Evolutionary conservation across 306 rosid genomes (phyloP).

Genomic region (Castanea mollissima): DNA sequence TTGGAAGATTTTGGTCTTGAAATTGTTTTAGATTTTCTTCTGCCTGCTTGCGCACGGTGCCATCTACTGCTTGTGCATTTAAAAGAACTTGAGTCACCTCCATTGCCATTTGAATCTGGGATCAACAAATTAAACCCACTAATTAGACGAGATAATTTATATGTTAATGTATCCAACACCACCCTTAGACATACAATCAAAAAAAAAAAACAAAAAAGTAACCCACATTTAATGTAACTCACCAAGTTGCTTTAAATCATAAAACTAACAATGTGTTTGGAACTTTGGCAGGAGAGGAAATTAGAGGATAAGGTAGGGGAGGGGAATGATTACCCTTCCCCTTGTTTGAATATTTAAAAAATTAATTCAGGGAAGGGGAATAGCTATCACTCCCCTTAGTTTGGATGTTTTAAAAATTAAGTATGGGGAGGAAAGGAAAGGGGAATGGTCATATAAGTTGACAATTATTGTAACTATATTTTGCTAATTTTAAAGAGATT

Average conservation of each 20-base stretch:
- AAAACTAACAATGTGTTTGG: background rate
- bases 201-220: background rate
- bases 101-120: constrained; percentile 66
- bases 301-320: too few relatives aligned
- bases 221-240: background rate
- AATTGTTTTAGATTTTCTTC: constrained; percentile 80
- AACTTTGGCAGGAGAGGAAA: too few relatives aligned
- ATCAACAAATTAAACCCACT: constrained; percentile 6
- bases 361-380: too few relatives aligned
- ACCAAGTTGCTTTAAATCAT: background rate
- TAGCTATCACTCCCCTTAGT: too few relatives aligned
- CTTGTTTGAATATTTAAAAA: too few relatives aligned
- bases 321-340: too few relatives aligned
- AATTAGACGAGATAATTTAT: background rate
- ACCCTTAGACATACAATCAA: background rate
- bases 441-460: too few relatives aligned
- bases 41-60: constrained; percentile 67
- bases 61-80: constrained; percentile 92
- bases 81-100: constrained; percentile 86
- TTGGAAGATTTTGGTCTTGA: constrained; percentile 89
- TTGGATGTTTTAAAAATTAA: too few relatives aligned
- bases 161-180: background rate
- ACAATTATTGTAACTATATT: too few relatives aligned
- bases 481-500: too few relatives aligned
- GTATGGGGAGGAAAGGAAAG: too few relatives aligned